Evolutionary conservation across 1,139 yeast species (phyloP), one percentile per base, ranked within the genome.

Genomic region (Sugiyamaella paludigena): DNA sequence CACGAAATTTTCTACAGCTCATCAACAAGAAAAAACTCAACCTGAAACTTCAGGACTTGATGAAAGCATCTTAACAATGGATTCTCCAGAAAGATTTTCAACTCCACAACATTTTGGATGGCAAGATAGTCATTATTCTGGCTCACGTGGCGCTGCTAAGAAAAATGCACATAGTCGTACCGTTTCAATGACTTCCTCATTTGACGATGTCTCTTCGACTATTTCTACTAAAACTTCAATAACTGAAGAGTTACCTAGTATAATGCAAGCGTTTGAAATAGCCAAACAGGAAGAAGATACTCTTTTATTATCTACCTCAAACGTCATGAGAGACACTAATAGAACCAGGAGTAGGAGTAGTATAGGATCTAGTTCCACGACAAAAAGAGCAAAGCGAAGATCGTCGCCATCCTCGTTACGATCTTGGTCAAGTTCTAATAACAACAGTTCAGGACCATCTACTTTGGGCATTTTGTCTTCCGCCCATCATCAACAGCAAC

Each of bases 261-360:
- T 64, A 48, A 40, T 64, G 57, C 59, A 55, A 16, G 67, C 66
- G 6, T 64, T 64, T 47, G 64, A 62, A 32, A 36, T 49, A 15
- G 65, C 61, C 16, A 55, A 53, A 36, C 53, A 52, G 10, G 54
- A 55, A 30, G 53, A 57, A 39, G 50, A 41, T 26, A 46, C 26
- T 27, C 40, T 47, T 24, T 38, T 39, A 30, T 15, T n/a, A 19
- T 19, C 24, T 19, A 19, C 24, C 3, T 31, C 34, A 6, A 31
- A 31, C 12, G 13, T 12, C 12, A 31, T 12, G 15, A 6, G 13
- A 31, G 15, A 31, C 15, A 11, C 30, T 24, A 36, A 39, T 27
- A 43, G 46, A 43, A 36, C 40, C 16, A 43, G 40, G 31, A 43
- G 46, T 19, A 36, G 36, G 26, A 35, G 31, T 27, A 41, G 38